A percentile compares a stretch with the other conserved stretches of the same genome.
Conservation (phyloP, 352 stramenopile species). For the Globisporangium rhizosaccharum region DNA sequence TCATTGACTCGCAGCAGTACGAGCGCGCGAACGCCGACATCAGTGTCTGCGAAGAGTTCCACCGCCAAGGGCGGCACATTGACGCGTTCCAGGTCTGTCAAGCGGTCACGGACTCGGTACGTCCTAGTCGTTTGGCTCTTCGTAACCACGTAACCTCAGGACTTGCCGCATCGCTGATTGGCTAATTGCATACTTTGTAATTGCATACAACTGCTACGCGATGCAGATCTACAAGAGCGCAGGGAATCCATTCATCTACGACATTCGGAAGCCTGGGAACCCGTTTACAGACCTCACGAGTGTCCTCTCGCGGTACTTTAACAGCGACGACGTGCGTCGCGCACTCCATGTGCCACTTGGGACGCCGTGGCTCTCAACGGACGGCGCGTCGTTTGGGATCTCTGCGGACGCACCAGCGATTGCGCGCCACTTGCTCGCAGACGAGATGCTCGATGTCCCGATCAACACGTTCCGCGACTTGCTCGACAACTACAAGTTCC, state of each 20-base stretch:
- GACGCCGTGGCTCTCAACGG: constrained; percentile 61
- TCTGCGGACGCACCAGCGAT: constrained; percentile 47
- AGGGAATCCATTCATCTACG: constrained; percentile 83
- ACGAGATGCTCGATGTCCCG: constrained; percentile 76
- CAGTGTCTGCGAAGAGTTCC: constrained; percentile 67
- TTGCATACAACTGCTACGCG: too few species aligned
- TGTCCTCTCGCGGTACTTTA: constrained; percentile 75
- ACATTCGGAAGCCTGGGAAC: constrained; percentile 64
- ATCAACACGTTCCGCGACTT: constrained; percentile 73
- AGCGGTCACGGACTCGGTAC: constrained; percentile 47
- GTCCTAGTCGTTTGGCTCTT: neutral
- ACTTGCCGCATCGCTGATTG: neutral
- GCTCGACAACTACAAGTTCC: constrained; percentile 79
- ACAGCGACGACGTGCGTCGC: constrained; percentile 66
- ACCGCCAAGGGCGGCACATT: constrained; percentile 63
- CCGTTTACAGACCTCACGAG: constrained; percentile 48
- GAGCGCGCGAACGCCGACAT: constrained; percentile 68
- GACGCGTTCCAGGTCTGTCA: constrained; percentile 73
- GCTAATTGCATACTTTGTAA: too few species aligned
- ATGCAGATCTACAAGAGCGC: constrained; percentile 63
- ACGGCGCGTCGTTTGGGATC: constrained; percentile 51
- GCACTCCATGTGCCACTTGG: constrained; percentile 80
- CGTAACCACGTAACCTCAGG: neutral
- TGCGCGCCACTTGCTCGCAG: constrained; percentile 60
- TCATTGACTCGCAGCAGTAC: constrained; percentile 84